These are phyloP conservation scores for Xylaria longipes DNA, from an alignment of 495 filamentous ascomycete species.

Conservation along the genomic window DNA sequence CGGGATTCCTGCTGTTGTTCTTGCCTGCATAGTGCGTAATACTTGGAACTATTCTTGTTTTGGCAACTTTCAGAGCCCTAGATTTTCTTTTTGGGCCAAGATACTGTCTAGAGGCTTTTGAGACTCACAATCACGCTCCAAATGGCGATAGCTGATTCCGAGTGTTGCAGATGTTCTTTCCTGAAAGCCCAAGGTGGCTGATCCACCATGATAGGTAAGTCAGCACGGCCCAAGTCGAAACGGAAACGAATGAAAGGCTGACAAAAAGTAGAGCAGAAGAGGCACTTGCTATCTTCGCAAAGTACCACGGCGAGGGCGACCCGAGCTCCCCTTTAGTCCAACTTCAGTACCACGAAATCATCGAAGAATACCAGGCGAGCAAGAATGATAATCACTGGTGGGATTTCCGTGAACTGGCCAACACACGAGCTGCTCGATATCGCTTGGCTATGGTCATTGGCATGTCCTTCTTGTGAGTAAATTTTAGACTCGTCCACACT, in stretches of 20 bases:
- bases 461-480: conserved; percentile 59
- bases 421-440: conserved; percentile 56
- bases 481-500: conserved; percentile 28
- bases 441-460: conserved; percentile 62
- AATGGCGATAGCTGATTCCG: no score
- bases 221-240: not conserved
- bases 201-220: conserved; percentile 45
- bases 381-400: conserved; percentile 70
- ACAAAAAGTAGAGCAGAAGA: conserved; percentile 46
- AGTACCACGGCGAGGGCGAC: conserved; percentile 63
- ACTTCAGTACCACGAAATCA: conserved; percentile 65
- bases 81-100: no score
- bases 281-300: conserved; percentile 57
- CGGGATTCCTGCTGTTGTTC: conserved; percentile 48
- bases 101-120: no score
- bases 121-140: no score
- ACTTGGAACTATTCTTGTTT: no score
- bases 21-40: conserved; percentile 28
- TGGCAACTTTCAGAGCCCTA: no score
- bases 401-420: conserved; percentile 70
- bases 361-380: conserved; percentile 58
- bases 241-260: not conserved
- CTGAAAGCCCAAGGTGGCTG: conserved; percentile 65
- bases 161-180: conserved; percentile 41
- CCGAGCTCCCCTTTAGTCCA: conserved; percentile 59